Base-by-base conservation (phyloP, 2,329 filamentous ascomycete genomes). In the Coniochaeta sp. region DNA sequence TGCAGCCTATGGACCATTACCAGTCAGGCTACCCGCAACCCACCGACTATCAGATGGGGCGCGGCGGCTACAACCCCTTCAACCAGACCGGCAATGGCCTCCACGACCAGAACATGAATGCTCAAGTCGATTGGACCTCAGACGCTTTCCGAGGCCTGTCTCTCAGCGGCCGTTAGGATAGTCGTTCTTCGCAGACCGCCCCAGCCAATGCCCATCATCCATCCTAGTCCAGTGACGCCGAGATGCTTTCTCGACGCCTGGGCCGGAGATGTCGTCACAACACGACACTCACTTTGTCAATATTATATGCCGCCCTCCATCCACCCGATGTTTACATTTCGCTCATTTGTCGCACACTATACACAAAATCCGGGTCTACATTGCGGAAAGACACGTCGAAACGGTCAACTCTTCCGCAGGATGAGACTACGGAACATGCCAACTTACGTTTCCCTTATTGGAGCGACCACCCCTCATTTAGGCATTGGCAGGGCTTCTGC, bases 121-220 rank as follows among this genome's bases (percentile, higher is more conserved):
- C 67, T 27, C 75, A 76, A 60, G 71, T 75, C 47, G 83, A 87
- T 48, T 88, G 85, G 84, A 18, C 38, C 24, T n/a, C n/a, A n/a
- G 71, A 72, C 50, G 69, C 76, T 6, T 89, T 89, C 64, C 86
- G 90, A 64, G 81, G 86, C 9, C 71, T 91, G 16, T 91, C 87
- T 2, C 76, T 91, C 56, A 87, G 86, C 62, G 79, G 81, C 57
- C 77, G 78, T 55, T 81, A 62, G 70, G 20, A 42, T n/a, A 18
- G 20, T 5, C 38, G 18, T 16, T 26, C 38, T n/a, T n/a, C n/a
- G n/a, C n/a, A n/a, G n/a, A n/a, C n/a, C n/a, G n/a, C n/a, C n/a
- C n/a, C n/a, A n/a, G n/a, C n/a, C n/a, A n/a, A n/a, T 28, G 26
- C 18, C 3, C 26, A 31, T 31, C 8, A 26, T n/a, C n/a, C n/a